Evolutionary conservation across 2,329 filamentous ascomycete genomes (phyloP), one percentile per base, ranked within the genome.

Genomic region (Talaromyces piceae): DNA sequence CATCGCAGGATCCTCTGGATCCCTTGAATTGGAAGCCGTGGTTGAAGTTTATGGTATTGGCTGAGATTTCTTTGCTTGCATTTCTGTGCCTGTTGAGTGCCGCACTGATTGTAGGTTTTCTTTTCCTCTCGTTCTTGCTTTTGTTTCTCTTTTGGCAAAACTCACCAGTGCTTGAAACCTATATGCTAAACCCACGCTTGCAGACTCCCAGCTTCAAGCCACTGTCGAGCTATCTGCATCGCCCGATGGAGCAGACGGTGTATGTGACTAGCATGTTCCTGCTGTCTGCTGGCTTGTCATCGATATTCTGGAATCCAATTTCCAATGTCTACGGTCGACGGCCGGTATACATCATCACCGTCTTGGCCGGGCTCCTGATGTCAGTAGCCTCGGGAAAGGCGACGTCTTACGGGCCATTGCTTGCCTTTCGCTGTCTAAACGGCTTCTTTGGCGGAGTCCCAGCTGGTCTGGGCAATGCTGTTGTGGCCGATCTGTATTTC

Each of bases 401-500:
- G 27, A 50, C 47, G 20, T 57, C 56, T 9, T 58, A 55, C 55
- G 26, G 53, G 8, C 53, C 53, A 9, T 49, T 58, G 6, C 52
- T 58, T 45, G 51, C 51, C 5, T 55, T 54, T 3, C 47, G 56
- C 11, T 55, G 43, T 11, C 12, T 50, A 13, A 50, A 50, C 25
- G 47, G 47, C 8, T 57, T 58, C 25, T 54, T 52, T 16, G 55
- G 47, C 9, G 53, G 55, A 7, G 16, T 65, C 25, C 86, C 39
- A 3, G 39, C 16, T 16, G 39, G 39, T 18, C 67, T 87, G 9
- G 75, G 79, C 25, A 79, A 82, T 1, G 78, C 83, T 58, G 78
- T 83, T 27, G 83, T 87, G 53, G 77, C 80, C 41, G 83, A 87
- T 58, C 72, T 87, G 37, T 86, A 80, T 59, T 73, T 86, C 25